These are phyloP conservation scores for Emergomyces pasteurianus DNA, from an alignment of 2,329 filamentous ascomycete species.

Conservation along the genomic window DNA sequence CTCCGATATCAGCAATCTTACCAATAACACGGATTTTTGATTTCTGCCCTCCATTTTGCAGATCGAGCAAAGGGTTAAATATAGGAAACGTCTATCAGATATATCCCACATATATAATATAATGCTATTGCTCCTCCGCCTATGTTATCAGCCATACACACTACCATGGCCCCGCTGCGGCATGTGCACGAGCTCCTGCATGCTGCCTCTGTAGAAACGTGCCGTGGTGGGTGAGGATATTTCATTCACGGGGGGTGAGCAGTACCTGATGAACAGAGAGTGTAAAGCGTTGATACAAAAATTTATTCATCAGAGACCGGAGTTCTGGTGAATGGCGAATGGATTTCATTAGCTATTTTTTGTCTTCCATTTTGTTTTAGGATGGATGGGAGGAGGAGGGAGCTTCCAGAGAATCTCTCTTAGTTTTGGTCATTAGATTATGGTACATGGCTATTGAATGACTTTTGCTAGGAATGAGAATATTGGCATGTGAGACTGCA, in stretches of 20 bases:
- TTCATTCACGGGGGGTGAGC: constrained; percentile 62
- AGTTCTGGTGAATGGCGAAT: constrained; percentile 48
- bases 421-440: background rate
- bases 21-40: background rate
- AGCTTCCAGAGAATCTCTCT: background rate
- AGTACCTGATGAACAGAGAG: constrained; percentile 53
- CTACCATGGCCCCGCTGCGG: constrained; percentile 67
- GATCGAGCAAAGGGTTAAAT: no score
- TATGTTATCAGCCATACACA: no score
- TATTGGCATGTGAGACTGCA: constrained; percentile 38
- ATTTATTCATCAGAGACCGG: constrained; percentile 61
- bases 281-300: constrained; percentile 58
- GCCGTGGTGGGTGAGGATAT: constrained; percentile 70
- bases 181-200: constrained; percentile 69
- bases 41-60: no score
- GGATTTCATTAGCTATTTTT: background rate
- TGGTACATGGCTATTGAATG: no score
- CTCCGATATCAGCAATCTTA: background rate
- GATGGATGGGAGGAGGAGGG: no score
- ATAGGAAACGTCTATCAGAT: background rate
- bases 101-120: background rate
- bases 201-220: constrained; percentile 61
- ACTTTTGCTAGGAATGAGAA: constrained; percentile 43
- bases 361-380: constrained; percentile 1
- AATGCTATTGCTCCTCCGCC: no score